Evolutionary conservation across 148 eudicot genomes (phyloP).

Genomic region (Fagopyrum esculentum): DNA sequence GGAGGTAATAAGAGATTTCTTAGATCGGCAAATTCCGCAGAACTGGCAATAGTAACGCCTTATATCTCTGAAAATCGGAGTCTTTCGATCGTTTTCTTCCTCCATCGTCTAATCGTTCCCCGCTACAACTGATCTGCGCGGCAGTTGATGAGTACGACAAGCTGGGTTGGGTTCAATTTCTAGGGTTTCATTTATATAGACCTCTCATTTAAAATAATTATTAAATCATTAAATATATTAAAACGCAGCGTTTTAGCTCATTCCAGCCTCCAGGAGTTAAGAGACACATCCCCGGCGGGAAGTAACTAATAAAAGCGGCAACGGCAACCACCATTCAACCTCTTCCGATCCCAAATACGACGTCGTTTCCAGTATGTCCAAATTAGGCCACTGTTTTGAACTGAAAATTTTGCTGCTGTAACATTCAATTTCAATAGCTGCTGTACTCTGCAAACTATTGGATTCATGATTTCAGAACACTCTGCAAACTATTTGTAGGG

Average conservation of each 20-base stretch:
- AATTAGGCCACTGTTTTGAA: no score
- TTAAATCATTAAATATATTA: neutral
- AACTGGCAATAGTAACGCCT: constrained; percentile 67
- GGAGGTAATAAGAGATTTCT: constrained; percentile 36
- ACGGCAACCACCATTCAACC: neutral
- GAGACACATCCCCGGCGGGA: neutral
- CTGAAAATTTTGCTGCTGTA: neutral
- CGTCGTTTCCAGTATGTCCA: neutral
- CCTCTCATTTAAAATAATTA: neutral
- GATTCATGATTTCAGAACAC: neutral
- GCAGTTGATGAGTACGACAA: neutral
- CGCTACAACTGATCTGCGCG: neutral
- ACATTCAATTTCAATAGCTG: no score
- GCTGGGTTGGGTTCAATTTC: neutral
- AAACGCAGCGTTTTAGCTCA: neutral
- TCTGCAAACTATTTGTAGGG: neutral
- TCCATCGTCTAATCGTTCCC: neutral
- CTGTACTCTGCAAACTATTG: neutral
- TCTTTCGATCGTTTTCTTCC: neutral
- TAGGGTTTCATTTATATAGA: constrained; percentile 2
- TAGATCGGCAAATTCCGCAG: constrained; percentile 61
- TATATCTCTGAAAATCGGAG: constrained; percentile 55
- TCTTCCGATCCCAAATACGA: neutral
- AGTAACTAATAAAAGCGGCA: neutral
- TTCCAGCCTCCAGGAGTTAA: neutral